Base-by-base conservation (phyloP, 352 stramenopile species). In the Phytophthora quininea region DNA sequence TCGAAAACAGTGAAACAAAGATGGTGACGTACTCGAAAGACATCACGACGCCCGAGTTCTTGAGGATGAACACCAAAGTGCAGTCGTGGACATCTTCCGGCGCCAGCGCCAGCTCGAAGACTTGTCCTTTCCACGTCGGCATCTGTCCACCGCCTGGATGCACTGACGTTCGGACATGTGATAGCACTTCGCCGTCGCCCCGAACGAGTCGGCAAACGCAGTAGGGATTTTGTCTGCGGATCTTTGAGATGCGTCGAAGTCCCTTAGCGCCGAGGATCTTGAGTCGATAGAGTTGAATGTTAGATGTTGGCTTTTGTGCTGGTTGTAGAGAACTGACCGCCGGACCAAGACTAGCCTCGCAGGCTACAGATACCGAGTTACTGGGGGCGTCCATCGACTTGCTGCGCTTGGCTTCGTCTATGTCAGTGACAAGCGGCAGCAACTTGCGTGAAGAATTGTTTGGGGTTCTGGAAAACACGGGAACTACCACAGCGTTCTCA, bases 21-120 rank as follows among this genome's bases (percentile, higher is more conserved):
- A 33, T 3, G 14, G 10, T 12, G 3, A 69, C 68, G 53, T 72
- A 75, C 68, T 75, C 53, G 33, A 75, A 54, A 47, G 63, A 54
- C 4, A 40, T 10, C 31, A 75, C 32, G 24, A 75, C 31, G 2
- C 51, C 53, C 2, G 68, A 75, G 37, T 72, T 56, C 29, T 72
- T 75, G 6, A 75, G 56, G 27, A 68, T 54, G 43, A 75, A 75
- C 6, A 75, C 68, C 48, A 75, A 54, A 0, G 68, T 75, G 53
- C 68, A 72, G 11, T 48, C 69, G 24, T 54, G 55, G 12, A 58
- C 61, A 24, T 75, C 55, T 27, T 72, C 62, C 3, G 37, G 11
- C 12, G 68, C 63, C 3, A 75, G 57, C 29, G 64, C 68, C 32
- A 75, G 24, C 27, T 75, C 63, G 29, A 75, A 75, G n/a, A 72